Base-by-base conservation (phyloP, 116 monocot species). In the Dioscorea cayenensis region DNA sequence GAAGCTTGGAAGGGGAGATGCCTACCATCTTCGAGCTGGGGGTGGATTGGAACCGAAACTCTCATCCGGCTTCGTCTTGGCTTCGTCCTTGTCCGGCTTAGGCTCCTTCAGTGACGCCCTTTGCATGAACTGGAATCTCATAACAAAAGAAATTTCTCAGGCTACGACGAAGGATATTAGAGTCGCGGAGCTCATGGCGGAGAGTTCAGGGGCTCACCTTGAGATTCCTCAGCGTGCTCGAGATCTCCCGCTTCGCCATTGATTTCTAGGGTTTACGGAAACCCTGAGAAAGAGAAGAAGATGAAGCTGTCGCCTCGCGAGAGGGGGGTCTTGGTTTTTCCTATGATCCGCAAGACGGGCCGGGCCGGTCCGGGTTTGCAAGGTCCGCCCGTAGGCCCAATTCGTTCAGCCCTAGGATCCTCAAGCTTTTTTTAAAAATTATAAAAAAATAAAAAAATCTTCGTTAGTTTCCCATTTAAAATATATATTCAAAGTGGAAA, bases 101-200 rank as follows among this genome's bases (percentile, higher is more conserved):
- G 76, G 72, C 50, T 58, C 77, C 69, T 84, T 84, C 20, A 63
- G 68, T 3, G 61, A 52, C n/a, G 68, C 69, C 73, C 87, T 74
- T 64, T 90, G 90, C 90, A 90, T 90, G 67, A 90, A 90, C 90
- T 90, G 81, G 13, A 76, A 75, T 18, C 65, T 25, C 6, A 72
- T 66, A 73, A 70, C 22, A 28, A 52, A 79, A 71, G 43, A 43
- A 43, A 43, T 5, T 10, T 43, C 43, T 43, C 43, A 43, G 43
- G 43, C 43, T 5, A 43, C 43, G 43, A 1, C 43, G 32, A 0
- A 32, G 32, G 32, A 4, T 5, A 43, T 6, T 6, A 43, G 43
- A 43, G 12, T 12, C 23, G 22, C 28, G 19, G 28, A 21, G 36
- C 52, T 38, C 20, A 65, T 23, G 58, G 43, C 51, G 64, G 70